Evolutionary conservation across 2,329 filamentous ascomycete species (phyloP).

Genomic region (Fusarium staphyleae): DNA sequence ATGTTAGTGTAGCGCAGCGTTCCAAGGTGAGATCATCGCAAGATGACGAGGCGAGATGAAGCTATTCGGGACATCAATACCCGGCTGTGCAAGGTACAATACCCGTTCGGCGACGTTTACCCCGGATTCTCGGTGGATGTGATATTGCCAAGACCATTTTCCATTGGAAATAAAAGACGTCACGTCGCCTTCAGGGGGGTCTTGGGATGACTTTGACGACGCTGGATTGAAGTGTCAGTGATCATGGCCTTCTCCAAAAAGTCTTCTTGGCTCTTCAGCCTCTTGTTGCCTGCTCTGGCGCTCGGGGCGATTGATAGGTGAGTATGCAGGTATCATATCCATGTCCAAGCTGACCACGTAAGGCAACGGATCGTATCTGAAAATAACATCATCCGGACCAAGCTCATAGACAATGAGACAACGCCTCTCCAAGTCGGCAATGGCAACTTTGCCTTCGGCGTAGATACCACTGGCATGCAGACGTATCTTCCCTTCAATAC

Average conservation of each 20-base stretch:
- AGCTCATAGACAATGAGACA: constrained; percentile 41
- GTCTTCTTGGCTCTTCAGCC: neutral
- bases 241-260: neutral
- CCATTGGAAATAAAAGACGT: neutral
- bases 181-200: neutral
- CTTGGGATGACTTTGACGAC: neutral
- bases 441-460: constrained; percentile 57
- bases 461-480: constrained; percentile 54
- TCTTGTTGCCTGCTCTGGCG: constrained; percentile 1
- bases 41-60: neutral
- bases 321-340: fast-evolving
- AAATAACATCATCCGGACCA: constrained; percentile 37
- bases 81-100: neutral
- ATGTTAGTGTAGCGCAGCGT: neutral
- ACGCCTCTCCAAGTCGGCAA: constrained; percentile 62
- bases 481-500: constrained; percentile 56
- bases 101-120: constrained; percentile 1
- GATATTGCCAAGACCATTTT: neutral
- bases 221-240: no score
- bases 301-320: constrained; percentile 14
- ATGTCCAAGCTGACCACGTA: neutral
- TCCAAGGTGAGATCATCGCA: neutral
- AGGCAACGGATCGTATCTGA: constrained; percentile 34
- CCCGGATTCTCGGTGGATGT: constrained; percentile 2
- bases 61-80: constrained; percentile 3